Percentiles rank a stretch among this genome's conserved stretches.
Conservation (phyloP, 2,329 filamentous ascomycete species). For the Pseudogymnoascus sp. region DNA sequence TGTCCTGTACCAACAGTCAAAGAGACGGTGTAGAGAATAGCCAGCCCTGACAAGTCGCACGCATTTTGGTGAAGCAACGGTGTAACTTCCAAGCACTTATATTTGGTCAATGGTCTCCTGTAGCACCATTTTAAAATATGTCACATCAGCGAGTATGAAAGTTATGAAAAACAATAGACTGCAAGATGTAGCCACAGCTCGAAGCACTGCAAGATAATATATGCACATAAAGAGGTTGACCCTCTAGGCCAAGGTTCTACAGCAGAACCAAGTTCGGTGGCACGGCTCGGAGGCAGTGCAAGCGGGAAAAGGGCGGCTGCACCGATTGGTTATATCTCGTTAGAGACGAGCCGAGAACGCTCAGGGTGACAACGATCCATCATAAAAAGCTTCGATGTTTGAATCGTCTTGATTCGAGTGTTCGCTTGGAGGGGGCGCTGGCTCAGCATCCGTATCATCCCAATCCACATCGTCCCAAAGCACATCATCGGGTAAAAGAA, state of each 20-base stretch:
- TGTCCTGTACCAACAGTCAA: not conserved
- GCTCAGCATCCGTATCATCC: constrained; percentile 3
- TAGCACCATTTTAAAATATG: not conserved
- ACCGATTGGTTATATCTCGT: not conserved
- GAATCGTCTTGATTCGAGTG: not conserved
- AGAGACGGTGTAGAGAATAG: not conserved
- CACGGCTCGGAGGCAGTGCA: not conserved
- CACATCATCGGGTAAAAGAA: not conserved
- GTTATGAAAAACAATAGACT: not conserved
- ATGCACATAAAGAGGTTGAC: not conserved
- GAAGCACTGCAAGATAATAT: not conserved
- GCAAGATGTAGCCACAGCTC: not conserved
- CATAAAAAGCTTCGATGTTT: not conserved
- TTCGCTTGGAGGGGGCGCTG: not conserved
- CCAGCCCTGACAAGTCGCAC: not conserved
- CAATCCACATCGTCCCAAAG: constrained; percentile 1
- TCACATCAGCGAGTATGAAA: not conserved
- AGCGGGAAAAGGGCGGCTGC: not conserved
- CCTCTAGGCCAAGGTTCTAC: not conserved
- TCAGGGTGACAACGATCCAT: not conserved
- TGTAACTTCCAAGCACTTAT: not conserved
- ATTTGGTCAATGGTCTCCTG: not conserved
- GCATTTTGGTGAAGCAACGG: not conserved
- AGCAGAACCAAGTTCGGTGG: not conserved
- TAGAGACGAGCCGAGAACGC: not conserved